A percentile compares a stretch with the other conserved stretches of the same genome.
These are phyloP conservation scores for Solioccasus polychromus DNA, from an alignment of 768 basidiomycete genomes.

Conservation along the genomic window DNA sequence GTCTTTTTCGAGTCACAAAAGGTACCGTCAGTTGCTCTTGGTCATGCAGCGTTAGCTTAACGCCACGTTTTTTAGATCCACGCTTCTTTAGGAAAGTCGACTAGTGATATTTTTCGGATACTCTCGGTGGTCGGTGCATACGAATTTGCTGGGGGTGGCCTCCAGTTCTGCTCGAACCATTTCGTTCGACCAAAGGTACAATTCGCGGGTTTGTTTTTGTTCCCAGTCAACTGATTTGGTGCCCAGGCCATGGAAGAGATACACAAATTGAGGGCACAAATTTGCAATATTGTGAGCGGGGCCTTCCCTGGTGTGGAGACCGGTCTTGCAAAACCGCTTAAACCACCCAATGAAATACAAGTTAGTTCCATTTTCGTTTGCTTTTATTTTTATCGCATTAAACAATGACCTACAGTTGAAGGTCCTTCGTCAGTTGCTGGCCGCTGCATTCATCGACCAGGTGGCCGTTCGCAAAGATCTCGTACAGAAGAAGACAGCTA, in stretches of 20 bases:
- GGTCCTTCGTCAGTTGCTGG: slow-evolving; percentile 80
- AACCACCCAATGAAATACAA: slow-evolving; percentile 78
- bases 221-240: slow-evolving; percentile 1
- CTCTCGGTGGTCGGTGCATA: slow-evolving; percentile 97
- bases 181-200: slow-evolving; percentile 87
- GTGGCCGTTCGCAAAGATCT: slow-evolving; percentile 90
- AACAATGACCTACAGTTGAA: slow-evolving; percentile 62
- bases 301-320: slow-evolving; percentile 67
- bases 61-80: slow-evolving; percentile 51
- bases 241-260: slow-evolving; percentile 96
- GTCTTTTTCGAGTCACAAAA: slow-evolving; percentile 81
- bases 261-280: slow-evolving; percentile 89
- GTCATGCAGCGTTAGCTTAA: slow-evolving; percentile 1
- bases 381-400: background rate
- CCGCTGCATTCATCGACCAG: slow-evolving; percentile 93
- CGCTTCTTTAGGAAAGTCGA: slow-evolving; percentile 70
- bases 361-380: slow-evolving; percentile 37
- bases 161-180: slow-evolving; percentile 80
- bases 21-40: slow-evolving; percentile 40
- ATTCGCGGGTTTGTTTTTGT: background rate
- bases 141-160: slow-evolving; percentile 82
- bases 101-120: slow-evolving; percentile 83
- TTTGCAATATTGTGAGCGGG: slow-evolving; percentile 77
- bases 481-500: slow-evolving; percentile 52
- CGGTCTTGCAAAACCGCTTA: slow-evolving; percentile 60